Evolutionary conservation across 371 early-diverging fungal genomes (phyloP), one percentile per base, ranked within the genome.

Genomic region (Capniomyces stellatus): DNA sequence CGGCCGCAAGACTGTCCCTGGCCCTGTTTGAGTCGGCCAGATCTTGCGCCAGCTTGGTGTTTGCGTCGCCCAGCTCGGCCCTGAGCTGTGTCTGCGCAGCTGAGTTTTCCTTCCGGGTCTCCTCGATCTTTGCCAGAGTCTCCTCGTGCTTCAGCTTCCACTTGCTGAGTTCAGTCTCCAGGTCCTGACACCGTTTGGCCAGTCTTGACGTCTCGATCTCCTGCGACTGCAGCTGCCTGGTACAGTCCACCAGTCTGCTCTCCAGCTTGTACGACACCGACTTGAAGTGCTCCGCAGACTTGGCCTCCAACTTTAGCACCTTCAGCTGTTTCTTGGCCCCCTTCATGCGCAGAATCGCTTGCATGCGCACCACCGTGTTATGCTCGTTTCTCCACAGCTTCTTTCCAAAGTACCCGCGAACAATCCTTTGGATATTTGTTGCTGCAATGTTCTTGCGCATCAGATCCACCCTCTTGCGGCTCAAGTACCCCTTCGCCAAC

Each of bases 171-270:
- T 41, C 46, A 67, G 30, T 24, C 10, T 52, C 53, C 39, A 48
- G 44, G 8, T 41, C 30, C n/a, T n/a, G n/a, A 43, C 42, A 41
- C 55, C 66, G 67, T 54, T 71, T 66, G 47, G 50, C 51, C 48
- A 69, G 55, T 41, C 59, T 52, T 40, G 58, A 57, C 30, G 64
- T 71, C 46, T 66, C 72, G 46, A 59, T 64, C 43, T 69, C 49
- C 64, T 69, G 13, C 58, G 54, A 40, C 64, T 49, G 49, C 52
- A 93, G 64, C 39, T 70, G 71, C 10, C 66, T 88, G 19, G 92
- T 90, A 55, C 94, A 73, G 67, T 86, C 89, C 51, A 96, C 81
- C 51, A 98, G 85, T 75, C 92, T 95, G 72, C 79, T 85, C 65
- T 98, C 96, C 6, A 98, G 74, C 67, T 83, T 81, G 69, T 83